A percentile compares a stretch with the other conserved stretches of the same genome.
These are phyloP conservation scores for Nicotiana attenuata DNA, from an alignment of 257 asterid genomes.

Conservation along the genomic window DNA sequence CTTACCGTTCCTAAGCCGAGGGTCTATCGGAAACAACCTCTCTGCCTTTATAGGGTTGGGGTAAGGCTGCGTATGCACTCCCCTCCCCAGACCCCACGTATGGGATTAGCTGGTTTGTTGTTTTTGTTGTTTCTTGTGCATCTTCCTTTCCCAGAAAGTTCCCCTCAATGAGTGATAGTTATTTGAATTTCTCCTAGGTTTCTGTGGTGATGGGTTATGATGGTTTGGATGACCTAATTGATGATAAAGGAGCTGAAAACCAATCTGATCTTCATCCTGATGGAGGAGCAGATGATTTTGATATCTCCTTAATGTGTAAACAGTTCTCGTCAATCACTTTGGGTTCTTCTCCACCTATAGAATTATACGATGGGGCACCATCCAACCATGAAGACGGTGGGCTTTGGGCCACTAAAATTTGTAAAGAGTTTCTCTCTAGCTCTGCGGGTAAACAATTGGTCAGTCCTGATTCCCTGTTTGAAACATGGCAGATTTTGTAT, in stretches of 20 bases:
- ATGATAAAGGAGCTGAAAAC: constrained; percentile 29
- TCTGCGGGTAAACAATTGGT: constrained; percentile 43
- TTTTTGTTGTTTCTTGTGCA: background rate
- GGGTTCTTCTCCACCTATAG: constrained; percentile 63
- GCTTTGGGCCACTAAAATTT: constrained; percentile 44
- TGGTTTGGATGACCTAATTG: constrained; percentile 56
- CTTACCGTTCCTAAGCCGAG: background rate
- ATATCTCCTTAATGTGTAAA: constrained; percentile 56
- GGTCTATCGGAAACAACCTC: no score
- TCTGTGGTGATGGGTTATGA: constrained; percentile 54
- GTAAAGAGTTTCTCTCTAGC: constrained; percentile 45
- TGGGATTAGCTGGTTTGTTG: no score
- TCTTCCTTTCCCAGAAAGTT: background rate
- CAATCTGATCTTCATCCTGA: constrained; percentile 34
- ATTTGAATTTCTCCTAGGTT: constrained; percentile 50
- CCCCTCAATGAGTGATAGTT: background rate
- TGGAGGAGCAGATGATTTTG: constrained; percentile 38
- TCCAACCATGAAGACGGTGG: constrained; percentile 35
- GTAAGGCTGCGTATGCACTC: no score
- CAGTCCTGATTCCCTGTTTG: constrained; percentile 36
- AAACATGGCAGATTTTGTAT: constrained; percentile 33
- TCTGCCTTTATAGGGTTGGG: no score
- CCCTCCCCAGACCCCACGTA: no score
- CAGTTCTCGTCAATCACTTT: constrained; percentile 65
- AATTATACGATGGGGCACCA: constrained; percentile 57